Base-by-base conservation (phyloP, 495 filamentous ascomycete genomes). In the Daldinia childiae region DNA sequence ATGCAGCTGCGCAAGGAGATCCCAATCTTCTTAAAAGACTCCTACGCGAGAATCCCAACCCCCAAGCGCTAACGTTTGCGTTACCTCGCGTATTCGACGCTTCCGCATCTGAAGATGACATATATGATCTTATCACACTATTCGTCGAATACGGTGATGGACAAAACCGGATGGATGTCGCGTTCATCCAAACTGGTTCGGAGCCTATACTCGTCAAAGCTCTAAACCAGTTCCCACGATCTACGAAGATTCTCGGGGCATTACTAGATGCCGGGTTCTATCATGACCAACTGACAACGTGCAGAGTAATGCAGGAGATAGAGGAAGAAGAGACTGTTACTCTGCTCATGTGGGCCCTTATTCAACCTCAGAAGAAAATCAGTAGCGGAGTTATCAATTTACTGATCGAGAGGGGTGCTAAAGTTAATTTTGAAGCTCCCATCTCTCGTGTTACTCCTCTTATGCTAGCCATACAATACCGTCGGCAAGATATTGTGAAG, bases 321-420 rank as follows among this genome's bases (percentile, higher is more conserved):
- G 81, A 82, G 14, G 79, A 84, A 45, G 71, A 75, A 0, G 83
- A 86, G 51, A 56, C 77, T 17, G 82, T 82, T 54, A 81, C 72
- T 17, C 69, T 86, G 1, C 71, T 86, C 17, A 80, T 84, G 57
- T 86, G 83, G 83, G 73, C 81, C 5, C 69, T 86, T 3, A 55
- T 80, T 11, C 83, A 86, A 56, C 83, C 83, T 5, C 82, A 86
- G 62, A 86, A 86, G 72, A 78, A 77, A 58, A 75, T 85, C 41
- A 86, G 83, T 72, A 83, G 78, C 56, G 58, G 64, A 9, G 64
- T 82, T 48, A 82, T 86, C 30, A 74, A 81, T 52, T 69, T 83
- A 15, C 62, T 86, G 17, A 77, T 85, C 11, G 65, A 80, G 19
- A 74, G 78, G 1, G 79, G 81, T 12, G 82, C 83, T 48, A 86